Evolutionary conservation across 257 asterid genomes (phyloP), one percentile per base, ranked within the genome.

Genomic region (Solanum paucissectum): DNA sequence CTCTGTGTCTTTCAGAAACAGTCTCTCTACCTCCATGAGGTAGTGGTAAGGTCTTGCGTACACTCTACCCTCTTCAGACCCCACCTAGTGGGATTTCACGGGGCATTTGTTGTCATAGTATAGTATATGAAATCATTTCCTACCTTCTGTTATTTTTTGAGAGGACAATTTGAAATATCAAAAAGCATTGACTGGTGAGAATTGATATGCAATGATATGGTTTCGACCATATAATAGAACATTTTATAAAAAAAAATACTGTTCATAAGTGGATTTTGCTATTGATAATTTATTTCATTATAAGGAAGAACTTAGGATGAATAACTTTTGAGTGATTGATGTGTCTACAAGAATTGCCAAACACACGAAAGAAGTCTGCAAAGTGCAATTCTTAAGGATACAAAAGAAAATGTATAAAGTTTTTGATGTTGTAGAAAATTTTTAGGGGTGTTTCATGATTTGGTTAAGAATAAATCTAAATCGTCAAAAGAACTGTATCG

Each of bases 391-490:
- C 76, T 62, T 2, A 62, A 62, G 71, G 32, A 62, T n/a, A 10
- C 32, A n/a, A 62, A 62, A n/a, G 9, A 25, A 62, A 62, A 21
- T 7, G 16, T 62, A 10, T n/a, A 1, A 62, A n/a, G 71, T 62
- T 4, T 9, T 11, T n/a, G 71, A 62, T n/a, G 32, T n/a, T n/a
- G 32, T 62, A 62, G 69, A 0, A n/a, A 62, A 0, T 62, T 0
- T 62, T 62, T 23, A 62, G 69, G 27, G 69, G 69, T 4, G 14
- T 60, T 60, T 23, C 13, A 62, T 1, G 3, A 1, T n/a, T n/a
- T 58, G 12, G 25, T 20, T 58, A 21, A 7, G n/a, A 58, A 58
- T 6, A 3, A 7, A 6, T 44, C 8, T 13, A 49, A 49, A 49
- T 44, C 5, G 12, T 40, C 12, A 40, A 9, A 40, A 40, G 4